phyloP scores from a whole-genome alignment of 441 rosid genomes.

The Pelargonium australe region DNA sequence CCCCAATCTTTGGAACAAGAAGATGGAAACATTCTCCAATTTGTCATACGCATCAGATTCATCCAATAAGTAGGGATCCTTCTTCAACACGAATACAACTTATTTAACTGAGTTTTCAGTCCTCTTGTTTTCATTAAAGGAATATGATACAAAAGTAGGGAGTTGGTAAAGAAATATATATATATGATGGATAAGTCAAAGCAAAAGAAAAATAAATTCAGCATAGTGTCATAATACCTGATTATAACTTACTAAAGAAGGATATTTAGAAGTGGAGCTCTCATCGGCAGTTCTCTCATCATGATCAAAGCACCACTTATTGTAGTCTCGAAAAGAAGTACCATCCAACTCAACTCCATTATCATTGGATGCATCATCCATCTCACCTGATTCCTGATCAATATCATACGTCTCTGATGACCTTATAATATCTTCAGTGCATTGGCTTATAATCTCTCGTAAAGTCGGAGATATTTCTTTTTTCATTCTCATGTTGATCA shows the following conservation, averaged over 20 bases:
- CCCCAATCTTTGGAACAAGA: conserved; percentile 58
- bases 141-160: conserved; percentile 1
- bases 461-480: conserved; percentile 80
- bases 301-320: conserved; percentile 37
- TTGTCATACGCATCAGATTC: conserved; percentile 40
- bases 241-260: conserved; percentile 43
- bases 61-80: conserved; percentile 34
- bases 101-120: background rate
- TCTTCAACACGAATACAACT: conserved; percentile 38
- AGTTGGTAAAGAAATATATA: conserved; percentile 9
- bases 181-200: conserved; percentile 1
- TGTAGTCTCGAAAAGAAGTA: conserved; percentile 45
- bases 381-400: conserved; percentile 32
- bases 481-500: conserved; percentile 46
- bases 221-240: conserved; percentile 39
- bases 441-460: conserved; percentile 44
- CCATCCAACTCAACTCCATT: conserved; percentile 39
- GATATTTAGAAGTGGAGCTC: conserved; percentile 34
- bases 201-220: background rate
- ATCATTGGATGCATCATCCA: conserved; percentile 29
- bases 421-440: conserved; percentile 67
- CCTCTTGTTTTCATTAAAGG: conserved; percentile 10
- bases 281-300: conserved; percentile 47
- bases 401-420: conserved; percentile 43
- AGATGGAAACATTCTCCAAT: conserved; percentile 50